Conservation (phyloP, 495 filamentous ascomycete species). For the Aspergillus cristatus region DNA sequence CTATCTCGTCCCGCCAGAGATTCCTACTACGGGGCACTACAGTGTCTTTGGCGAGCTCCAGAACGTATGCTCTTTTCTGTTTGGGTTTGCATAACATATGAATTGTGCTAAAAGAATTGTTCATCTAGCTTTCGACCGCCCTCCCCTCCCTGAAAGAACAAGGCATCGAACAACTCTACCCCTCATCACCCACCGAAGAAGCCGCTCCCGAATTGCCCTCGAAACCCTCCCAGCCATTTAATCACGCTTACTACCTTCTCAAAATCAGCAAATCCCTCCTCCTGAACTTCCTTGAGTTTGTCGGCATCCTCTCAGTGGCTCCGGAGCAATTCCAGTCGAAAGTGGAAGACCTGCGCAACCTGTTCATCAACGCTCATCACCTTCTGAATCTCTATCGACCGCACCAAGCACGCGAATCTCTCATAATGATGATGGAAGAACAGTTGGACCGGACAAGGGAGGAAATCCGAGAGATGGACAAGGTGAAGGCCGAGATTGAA, state of each 20-base stretch:
- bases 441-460: slow-evolving; percentile 61
- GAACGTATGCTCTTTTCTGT: slow-evolving; percentile 32
- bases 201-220: slow-evolving; percentile 29
- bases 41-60: slow-evolving; percentile 62
- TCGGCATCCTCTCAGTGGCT: slow-evolving; percentile 56
- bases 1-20: slow-evolving; percentile 72
- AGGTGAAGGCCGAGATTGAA: slow-evolving; percentile 63
- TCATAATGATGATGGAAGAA: slow-evolving; percentile 88
- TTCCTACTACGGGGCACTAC: slow-evolving; percentile 63
- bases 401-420: slow-evolving; percentile 84
- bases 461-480: slow-evolving; percentile 71
- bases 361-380: slow-evolving; percentile 84
- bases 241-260: slow-evolving; percentile 68
- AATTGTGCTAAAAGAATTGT: neutral
- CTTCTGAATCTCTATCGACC: slow-evolving; percentile 90
- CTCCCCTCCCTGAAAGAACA: slow-evolving; percentile 59
- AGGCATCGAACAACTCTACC: slow-evolving; percentile 62
- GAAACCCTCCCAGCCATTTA: slow-evolving; percentile 34
- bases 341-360: slow-evolving; percentile 61
- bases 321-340: slow-evolving; percentile 55
- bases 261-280: slow-evolving; percentile 72
- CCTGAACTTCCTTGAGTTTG: slow-evolving; percentile 74
- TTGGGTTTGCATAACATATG: neutral
- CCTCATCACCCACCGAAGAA: slow-evolving; percentile 35
- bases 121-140: slow-evolving; percentile 43